Percentiles rank a stretch among this genome's conserved stretches.
phyloP scores from a whole-genome alignment of 345 rosid species.

The Lepidium africanum region DNA sequence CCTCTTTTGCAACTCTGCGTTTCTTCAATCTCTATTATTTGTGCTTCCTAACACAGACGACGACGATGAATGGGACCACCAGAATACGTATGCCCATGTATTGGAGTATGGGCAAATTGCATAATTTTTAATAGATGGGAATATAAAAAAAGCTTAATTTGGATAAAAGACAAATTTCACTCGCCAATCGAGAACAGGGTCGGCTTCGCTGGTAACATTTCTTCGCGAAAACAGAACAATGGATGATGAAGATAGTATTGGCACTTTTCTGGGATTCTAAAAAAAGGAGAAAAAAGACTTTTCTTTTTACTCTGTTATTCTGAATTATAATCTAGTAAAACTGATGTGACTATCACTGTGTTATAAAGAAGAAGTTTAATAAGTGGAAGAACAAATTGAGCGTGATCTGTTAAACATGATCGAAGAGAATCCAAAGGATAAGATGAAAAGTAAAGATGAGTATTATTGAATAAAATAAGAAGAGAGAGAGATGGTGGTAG shows the following conservation, averaged over 20 bases:
- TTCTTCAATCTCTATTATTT: conserved; percentile 28
- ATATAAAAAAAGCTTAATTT: background rate
- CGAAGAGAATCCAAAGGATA: conserved; percentile 18
- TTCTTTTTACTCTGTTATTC: background rate
- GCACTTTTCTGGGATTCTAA: background rate
- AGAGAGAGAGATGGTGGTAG: background rate
- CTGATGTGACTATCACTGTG: conserved; percentile 4
- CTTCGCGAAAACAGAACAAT: conserved; percentile 3
- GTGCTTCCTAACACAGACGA: conserved; percentile 25
- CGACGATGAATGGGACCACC: conserved; percentile 29
- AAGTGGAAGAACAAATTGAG: conserved; percentile 5
- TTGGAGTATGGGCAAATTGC: conserved; percentile 15
- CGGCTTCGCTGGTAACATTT: conserved; percentile 24
- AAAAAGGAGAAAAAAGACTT: background rate
- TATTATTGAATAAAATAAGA: background rate
- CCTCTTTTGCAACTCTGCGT: background rate
- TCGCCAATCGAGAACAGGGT: conserved; percentile 17
- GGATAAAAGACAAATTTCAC: conserved; percentile 3
- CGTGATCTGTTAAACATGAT: conserved; percentile 2
- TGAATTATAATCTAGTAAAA: background rate
- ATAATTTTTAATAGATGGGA: background rate
- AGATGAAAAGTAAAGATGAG: background rate
- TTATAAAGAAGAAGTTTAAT: background rate
- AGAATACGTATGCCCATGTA: conserved; percentile 23
- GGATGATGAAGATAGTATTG: background rate